Evolutionary conservation across 768 basidiomycete species (phyloP).

Genomic region (Pulveroboletus sp.): DNA sequence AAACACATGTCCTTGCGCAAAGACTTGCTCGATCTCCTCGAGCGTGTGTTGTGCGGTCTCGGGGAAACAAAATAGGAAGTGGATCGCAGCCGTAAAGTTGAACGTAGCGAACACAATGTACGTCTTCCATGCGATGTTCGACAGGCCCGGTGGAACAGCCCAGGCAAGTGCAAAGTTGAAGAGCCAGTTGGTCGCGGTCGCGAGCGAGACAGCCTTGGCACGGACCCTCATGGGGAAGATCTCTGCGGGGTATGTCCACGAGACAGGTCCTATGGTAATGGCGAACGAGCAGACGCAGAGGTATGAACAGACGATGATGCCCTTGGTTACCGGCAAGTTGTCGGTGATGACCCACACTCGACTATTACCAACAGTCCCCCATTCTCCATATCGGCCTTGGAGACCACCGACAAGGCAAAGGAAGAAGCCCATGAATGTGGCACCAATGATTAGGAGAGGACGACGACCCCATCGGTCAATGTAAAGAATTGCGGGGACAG

Average conservation of each 20-base stretch:
- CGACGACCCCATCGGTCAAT: constrained; percentile 79
- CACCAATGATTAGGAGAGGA: constrained; percentile 65
- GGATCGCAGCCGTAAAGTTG: constrained; percentile 68
- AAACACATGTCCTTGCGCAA: constrained; percentile 62
- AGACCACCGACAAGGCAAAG: constrained; percentile 74
- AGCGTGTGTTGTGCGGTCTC: constrained; percentile 70
- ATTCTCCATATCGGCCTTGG: constrained; percentile 61
- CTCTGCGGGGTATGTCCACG: constrained; percentile 73
- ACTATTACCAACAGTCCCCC: constrained; percentile 44
- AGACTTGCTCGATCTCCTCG: constrained; percentile 78
- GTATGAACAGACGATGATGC: constrained; percentile 74
- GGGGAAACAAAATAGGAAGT: constrained; percentile 76
- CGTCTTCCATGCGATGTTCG: constrained; percentile 65
- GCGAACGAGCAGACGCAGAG: constrained; percentile 73
- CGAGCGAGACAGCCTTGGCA: constrained; percentile 50
- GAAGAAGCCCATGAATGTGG: constrained; percentile 69
- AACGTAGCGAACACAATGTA: constrained; percentile 78
- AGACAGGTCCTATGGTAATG: constrained; percentile 71
- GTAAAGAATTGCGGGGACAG: constrained; percentile 49
- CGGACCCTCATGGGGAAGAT: constrained; percentile 66
- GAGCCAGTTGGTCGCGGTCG: constrained; percentile 48
- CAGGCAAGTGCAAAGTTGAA: constrained; percentile 75
- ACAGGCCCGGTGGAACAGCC: constrained; percentile 68
- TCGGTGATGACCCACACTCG: constrained; percentile 58
- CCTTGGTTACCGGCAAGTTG: constrained; percentile 55